Conservation (phyloP, 768 basidiomycete genomes). For the Crucibulum laeve region DNA sequence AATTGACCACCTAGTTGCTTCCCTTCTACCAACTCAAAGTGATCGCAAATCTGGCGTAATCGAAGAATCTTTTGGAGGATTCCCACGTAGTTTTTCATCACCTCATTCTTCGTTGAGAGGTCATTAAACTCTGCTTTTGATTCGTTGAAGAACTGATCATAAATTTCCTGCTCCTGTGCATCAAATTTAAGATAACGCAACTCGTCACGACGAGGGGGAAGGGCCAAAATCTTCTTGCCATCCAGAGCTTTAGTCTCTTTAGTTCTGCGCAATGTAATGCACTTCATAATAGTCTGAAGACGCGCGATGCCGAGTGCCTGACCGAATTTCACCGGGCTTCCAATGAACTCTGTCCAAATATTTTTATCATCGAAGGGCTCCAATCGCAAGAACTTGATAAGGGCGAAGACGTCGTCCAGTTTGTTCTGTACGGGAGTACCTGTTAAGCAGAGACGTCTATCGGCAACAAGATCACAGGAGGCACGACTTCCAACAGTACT, state of each 20-base stretch:
- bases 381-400: constrained; percentile 93
- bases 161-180: constrained; percentile 76
- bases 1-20: constrained; percentile 45
- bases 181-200: constrained; percentile 83
- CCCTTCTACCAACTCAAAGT: constrained; percentile 82
- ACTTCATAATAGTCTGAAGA: constrained; percentile 96
- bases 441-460: constrained; percentile 91
- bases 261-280: constrained; percentile 92
- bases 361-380: constrained; percentile 92
- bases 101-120: constrained; percentile 82
- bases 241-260: constrained; percentile 83
- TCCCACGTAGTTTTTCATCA: constrained; percentile 98
- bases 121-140: constrained; percentile 91
- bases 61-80: constrained; percentile 96
- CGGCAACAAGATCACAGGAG: constrained; percentile 90
- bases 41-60: constrained; percentile 96
- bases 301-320: constrained; percentile 86
- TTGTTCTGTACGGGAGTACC: constrained; percentile 99
- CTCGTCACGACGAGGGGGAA: constrained; percentile 90
- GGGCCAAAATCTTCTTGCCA: constrained; percentile 79
- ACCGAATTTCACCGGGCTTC: constrained; percentile 88
- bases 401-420: constrained; percentile 94
- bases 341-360: constrained; percentile 90
- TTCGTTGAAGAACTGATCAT: constrained; percentile 84
- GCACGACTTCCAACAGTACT: constrained; percentile 92